These are phyloP conservation scores for Fragilaria crotonensis DNA, from an alignment of 108 stramenopile species.

Conservation along the genomic window DNA sequence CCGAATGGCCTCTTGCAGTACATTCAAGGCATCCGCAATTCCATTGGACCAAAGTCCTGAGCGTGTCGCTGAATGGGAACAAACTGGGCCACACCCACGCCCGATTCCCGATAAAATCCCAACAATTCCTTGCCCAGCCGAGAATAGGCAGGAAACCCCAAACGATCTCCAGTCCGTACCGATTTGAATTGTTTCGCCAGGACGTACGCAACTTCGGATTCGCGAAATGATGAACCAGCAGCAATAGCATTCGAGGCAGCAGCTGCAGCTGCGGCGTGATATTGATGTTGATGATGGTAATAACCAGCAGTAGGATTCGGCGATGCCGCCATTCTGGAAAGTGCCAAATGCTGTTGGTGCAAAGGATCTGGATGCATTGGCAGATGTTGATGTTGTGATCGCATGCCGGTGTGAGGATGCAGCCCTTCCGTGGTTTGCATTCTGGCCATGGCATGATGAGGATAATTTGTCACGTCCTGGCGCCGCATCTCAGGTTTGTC, in stretches of 20 bases:
- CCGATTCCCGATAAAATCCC: constrained; percentile 43
- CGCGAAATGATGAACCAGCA: background rate
- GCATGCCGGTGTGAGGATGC: background rate
- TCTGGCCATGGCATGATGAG: background rate
- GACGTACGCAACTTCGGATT: constrained; percentile 40
- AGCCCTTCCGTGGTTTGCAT: no score
- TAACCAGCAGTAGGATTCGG: background rate
- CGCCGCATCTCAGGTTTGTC: background rate
- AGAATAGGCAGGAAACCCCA: constrained; percentile 58
- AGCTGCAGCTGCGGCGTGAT: background rate
- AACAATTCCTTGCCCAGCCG: constrained; percentile 38
- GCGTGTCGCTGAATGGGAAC: constrained; percentile 25
- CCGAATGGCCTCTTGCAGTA: constrained; percentile 38
- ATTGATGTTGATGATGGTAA: background rate
- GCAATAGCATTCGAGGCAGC: background rate
- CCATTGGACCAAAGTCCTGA: constrained; percentile 38
- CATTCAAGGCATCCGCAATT: constrained; percentile 36
- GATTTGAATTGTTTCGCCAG: constrained; percentile 57
- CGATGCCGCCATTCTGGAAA: no score
- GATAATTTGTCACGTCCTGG: background rate
- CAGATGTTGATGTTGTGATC: background rate
- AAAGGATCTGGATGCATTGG: no score
- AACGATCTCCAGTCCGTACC: constrained; percentile 28
- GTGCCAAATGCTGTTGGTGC: no score
- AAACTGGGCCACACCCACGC: constrained; percentile 30